Conservation (phyloP, 768 basidiomycete species). For the Naganishia antarctica region DNA sequence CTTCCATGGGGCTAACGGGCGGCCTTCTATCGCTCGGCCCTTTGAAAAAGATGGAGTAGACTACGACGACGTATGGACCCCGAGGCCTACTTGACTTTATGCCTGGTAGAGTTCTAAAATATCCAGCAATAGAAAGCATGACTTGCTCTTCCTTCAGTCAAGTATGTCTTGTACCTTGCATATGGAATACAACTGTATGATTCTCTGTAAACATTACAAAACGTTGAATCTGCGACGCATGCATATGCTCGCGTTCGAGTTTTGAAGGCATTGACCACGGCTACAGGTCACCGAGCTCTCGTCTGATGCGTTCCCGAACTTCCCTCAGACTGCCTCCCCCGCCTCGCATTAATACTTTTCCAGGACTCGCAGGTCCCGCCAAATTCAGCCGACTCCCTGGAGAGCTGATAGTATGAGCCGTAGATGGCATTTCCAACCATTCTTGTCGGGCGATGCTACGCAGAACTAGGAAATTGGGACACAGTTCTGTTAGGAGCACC, state of each 20-base stretch:
- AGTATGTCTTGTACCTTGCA: too few species aligned
- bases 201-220: not conserved
- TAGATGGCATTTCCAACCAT: slow-evolving; percentile 48
- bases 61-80: too few species aligned
- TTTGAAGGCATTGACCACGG: not conserved
- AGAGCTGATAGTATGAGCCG: slow-evolving; percentile 19
- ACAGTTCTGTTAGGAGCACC: slow-evolving; percentile 43
- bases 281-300: slow-evolving; percentile 33
- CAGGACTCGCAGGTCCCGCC: slow-evolving; percentile 44
- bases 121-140: too few species aligned
- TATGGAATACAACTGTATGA: too few species aligned
- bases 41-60: too few species aligned
- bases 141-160: too few species aligned
- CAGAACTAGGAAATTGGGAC: slow-evolving; percentile 46
- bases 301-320: slow-evolving; percentile 49
- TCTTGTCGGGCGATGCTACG: slow-evolving; percentile 39
- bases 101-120: too few species aligned
- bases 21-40: too few species aligned
- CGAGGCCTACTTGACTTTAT: not conserved
- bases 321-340: slow-evolving; percentile 42
- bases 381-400: slow-evolving; percentile 16
- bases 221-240: not conserved
- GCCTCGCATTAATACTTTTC: slow-evolving; percentile 33
- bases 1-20: too few species aligned
- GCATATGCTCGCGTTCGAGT: too few species aligned